Conservation (phyloP, 495 filamentous ascomycete genomes). For the Aspergillus leporis region DNA sequence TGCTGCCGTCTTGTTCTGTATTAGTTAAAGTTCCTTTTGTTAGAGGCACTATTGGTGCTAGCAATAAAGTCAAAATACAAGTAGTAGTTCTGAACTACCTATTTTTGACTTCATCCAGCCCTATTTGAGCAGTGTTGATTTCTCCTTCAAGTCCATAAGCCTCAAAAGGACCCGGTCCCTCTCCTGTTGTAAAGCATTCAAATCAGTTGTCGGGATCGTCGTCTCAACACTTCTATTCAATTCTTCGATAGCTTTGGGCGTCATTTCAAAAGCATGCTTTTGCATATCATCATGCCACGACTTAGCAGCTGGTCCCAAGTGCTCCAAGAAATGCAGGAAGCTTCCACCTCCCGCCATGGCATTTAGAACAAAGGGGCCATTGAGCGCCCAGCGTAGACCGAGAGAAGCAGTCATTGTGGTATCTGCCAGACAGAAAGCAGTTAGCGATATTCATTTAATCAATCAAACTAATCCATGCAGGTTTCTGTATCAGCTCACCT, state of each 20-base stretch:
- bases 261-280: constrained; percentile 11
- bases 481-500: constrained; percentile 12
- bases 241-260: not conserved
- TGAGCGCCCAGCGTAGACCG: constrained; percentile 50
- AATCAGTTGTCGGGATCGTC: constrained; percentile 3
- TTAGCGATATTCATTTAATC: not conserved
- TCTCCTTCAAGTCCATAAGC: not conserved
- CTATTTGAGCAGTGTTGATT: not conserved
- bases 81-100: no score
- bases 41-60: no score
- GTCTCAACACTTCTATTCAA: not conserved
- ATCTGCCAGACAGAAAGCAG: constrained; percentile 9
- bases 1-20: no score
- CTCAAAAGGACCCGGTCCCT: constrained; percentile 9
- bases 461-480: no score
- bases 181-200: constrained; percentile 7
- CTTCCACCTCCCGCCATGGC: constrained; percentile 46
- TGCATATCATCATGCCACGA: constrained; percentile 21
- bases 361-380: constrained; percentile 51
- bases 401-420: constrained; percentile 37
- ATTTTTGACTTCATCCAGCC: not conserved
- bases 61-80: no score
- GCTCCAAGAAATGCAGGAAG: constrained; percentile 22
- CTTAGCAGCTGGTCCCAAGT: constrained; percentile 19
- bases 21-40: no score